Conservation (phyloP, 225 moss, liverwort and hornwort genomes). For the Pseudisothecium myosuroides region DNA sequence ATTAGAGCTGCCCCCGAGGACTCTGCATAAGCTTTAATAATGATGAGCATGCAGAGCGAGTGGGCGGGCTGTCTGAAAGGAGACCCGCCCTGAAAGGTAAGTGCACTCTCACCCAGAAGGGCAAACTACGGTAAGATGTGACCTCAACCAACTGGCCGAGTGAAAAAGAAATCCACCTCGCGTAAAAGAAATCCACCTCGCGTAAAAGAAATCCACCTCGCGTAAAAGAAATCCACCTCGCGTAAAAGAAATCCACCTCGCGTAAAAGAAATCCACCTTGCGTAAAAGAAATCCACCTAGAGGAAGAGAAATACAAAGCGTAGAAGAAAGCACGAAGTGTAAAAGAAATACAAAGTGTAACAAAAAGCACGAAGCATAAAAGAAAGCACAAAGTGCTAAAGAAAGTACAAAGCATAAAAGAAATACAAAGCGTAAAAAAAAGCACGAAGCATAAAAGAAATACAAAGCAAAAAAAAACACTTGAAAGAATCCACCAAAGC, state of each 20-base stretch:
- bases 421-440: no score
- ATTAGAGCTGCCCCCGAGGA: background rate
- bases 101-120: no score
- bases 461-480: no score
- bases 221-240: no score
- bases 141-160: background rate
- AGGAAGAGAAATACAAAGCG: background rate
- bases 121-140: no score
- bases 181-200: no score
- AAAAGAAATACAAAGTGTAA: background rate
- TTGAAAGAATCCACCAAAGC: background rate
- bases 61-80: background rate
- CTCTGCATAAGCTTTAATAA: background rate
- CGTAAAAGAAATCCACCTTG: no score
- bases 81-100: background rate
- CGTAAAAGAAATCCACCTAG: no score
- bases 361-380: background rate
- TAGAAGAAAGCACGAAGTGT: background rate
- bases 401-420: background rate
- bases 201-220: no score
- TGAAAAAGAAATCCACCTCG: background rate
- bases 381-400: background rate
- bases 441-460: background rate
- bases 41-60: conserved; percentile 4
- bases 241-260: no score